phyloP scores from a whole-genome alignment of 2,329 filamentous ascomycete genomes.

The Alternaria solani region DNA sequence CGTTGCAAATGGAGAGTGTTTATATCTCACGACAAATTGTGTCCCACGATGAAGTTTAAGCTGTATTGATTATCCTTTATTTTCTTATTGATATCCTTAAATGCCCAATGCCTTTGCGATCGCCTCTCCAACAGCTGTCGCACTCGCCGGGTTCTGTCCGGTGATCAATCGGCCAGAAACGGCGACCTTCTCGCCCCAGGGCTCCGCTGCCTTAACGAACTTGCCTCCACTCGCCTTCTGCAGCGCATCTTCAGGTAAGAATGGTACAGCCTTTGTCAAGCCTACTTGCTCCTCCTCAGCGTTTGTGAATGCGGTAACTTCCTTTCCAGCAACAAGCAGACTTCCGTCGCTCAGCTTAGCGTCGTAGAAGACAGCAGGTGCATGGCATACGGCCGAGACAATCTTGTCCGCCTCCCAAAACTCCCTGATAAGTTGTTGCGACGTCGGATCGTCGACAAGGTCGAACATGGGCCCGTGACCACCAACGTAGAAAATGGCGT shows the following conservation, averaged over 20 bases:
- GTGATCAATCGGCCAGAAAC: constrained; percentile 55
- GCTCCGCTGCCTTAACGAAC: constrained; percentile 64
- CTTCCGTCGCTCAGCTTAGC: constrained; percentile 61
- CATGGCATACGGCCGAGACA: constrained; percentile 74
- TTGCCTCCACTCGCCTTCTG: constrained; percentile 60
- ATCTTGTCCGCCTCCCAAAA: constrained; percentile 69
- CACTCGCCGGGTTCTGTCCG: constrained; percentile 59
- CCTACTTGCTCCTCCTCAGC: constrained; percentile 61
- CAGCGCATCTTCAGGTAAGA: constrained; percentile 67
- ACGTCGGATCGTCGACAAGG: constrained; percentile 65
- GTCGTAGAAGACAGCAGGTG: constrained; percentile 68
- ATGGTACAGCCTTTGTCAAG: constrained; percentile 61
- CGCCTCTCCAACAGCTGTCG: constrained; percentile 54
- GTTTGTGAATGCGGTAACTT: constrained; percentile 68
- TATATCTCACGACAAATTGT: background rate
- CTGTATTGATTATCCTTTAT: background rate
- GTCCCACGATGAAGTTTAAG: background rate
- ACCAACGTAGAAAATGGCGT: constrained; percentile 68
- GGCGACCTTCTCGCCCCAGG: constrained; percentile 57
- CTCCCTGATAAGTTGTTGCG: constrained; percentile 67
- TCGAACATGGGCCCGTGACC: constrained; percentile 73
- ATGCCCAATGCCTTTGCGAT: constrained; percentile 51
- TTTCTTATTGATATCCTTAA: constrained; percentile 8
- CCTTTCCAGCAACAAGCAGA: constrained; percentile 63
- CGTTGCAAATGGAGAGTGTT: background rate